Evolutionary conservation across 2,329 filamentous ascomycete genomes (phyloP), one percentile per base, ranked within the genome.

Genomic region (Colletotrichum limetticola): DNA sequence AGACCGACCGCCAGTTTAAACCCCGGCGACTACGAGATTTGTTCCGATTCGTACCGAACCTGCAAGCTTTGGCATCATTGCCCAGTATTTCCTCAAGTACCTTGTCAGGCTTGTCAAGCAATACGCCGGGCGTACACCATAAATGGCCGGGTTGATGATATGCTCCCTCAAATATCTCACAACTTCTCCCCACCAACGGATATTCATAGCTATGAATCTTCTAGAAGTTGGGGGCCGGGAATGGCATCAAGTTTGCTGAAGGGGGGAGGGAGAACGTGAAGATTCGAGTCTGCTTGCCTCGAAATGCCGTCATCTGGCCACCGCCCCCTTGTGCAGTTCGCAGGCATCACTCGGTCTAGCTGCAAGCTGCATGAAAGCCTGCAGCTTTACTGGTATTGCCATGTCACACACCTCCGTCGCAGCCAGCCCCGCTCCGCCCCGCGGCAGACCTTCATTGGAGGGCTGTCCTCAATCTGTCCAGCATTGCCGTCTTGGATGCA

Each of bases 371-470:
- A 69, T 9, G 52, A 24, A 55, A 4, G n/a, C 57, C 57, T 63
- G 70, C 71, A 71, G 67, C 66, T 71, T 66, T 68, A 42, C n/a
- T 55, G 52, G 52, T 58, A 66, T 59, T 53, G 67, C 60, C 71
- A 73, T 71, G 71, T 73, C 71, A 73, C 71, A 62, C 68, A 66
- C 35, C 67, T 62, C 42, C 49, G 49, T 62, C 52, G 68, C 62
- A 74, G 61, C 62, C 68, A 72, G 61, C 71, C 71, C 71, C 71
- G 71, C 71, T 72, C 57, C 62, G 71, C 68, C 57, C 68, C 62
- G 68, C 68, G 68, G 71, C 71, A 67, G 37, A 26, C 30, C 35
- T 46, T 53, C 30, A 72, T 74, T 74, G 71, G 67, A 57, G 24
- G 24, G 46, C 42, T 30, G 62, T 46, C 14, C 53, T 66, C n/a